These are phyloP conservation scores for Auricularia sp. DNA, from an alignment of 768 basidiomycete species.

Conservation along the genomic window DNA sequence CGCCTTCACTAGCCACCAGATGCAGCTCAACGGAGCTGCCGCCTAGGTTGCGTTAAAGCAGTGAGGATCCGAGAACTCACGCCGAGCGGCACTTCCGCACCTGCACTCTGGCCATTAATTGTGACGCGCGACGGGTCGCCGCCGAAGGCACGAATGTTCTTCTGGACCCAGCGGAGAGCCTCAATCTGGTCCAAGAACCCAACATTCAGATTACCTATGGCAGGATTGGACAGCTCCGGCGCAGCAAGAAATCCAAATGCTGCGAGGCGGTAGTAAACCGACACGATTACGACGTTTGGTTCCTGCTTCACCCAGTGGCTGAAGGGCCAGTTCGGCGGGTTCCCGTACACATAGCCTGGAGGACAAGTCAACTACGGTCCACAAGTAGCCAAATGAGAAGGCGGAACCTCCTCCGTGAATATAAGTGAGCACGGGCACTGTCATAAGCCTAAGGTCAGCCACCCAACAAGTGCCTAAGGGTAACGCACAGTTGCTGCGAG, in stretches of 20 bases:
- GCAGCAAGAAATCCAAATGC: conserved; percentile 53
- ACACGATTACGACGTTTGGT: conserved; percentile 50
- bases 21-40: conserved; percentile 49
- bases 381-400: conserved; percentile 6
- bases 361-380: neutral
- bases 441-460: neutral
- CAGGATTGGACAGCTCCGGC: conserved; percentile 34
- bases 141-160: conserved; percentile 30
- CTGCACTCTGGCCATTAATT: conserved; percentile 54
- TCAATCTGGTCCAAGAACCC: conserved; percentile 44
- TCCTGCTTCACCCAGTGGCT: conserved; percentile 55
- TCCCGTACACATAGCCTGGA: conserved; percentile 47
- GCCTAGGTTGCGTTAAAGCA: neutral
- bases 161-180: conserved; percentile 31
- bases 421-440: conserved; percentile 32
- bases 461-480: neutral
- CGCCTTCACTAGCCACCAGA: conserved; percentile 33
- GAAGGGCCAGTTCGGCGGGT: conserved; percentile 58
- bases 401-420: conserved; percentile 28
- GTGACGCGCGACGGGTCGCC: conserved; percentile 32
- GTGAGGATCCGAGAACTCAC: too few relatives aligned
- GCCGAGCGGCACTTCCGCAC: conserved; percentile 13
- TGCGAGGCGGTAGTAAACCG: conserved; percentile 55
- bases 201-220: conserved; percentile 40
- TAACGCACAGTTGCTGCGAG: conserved; percentile 37